Conservation (phyloP, 2,329 filamentous ascomycete genomes). For the Ophiostoma sp. region DNA sequence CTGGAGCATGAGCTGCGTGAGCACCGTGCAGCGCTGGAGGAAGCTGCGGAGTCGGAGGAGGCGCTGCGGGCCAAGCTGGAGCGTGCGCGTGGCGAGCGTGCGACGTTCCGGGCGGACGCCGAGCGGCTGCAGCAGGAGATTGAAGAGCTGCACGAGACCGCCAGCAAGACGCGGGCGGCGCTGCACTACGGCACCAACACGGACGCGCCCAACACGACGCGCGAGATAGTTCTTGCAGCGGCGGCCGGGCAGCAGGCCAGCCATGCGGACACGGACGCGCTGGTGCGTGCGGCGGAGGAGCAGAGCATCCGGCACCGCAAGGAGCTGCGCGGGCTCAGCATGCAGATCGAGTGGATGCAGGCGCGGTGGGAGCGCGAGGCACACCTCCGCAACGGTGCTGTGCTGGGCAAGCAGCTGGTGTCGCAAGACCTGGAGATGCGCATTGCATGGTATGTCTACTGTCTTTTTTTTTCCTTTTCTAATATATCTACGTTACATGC, state of each 20-base stretch:
- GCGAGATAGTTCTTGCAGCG: constrained; percentile 28
- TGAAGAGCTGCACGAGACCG: constrained; percentile 41
- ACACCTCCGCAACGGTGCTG: constrained; percentile 70
- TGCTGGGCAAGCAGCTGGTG: constrained; percentile 83
- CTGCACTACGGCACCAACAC: constrained; percentile 27
- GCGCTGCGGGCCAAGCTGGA: constrained; percentile 63
- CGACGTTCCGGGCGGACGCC: constrained; percentile 48
- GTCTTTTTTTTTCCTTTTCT: constrained; percentile 10
- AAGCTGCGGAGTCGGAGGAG: constrained; percentile 51
- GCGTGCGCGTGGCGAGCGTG: constrained; percentile 61
- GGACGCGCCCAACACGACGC: constrained; percentile 20
- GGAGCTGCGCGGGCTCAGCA: constrained; percentile 74
- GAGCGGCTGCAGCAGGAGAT: constrained; percentile 52
- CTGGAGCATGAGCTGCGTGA: constrained; percentile 68
- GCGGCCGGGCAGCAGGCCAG: constrained; percentile 30
- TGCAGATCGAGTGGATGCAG: constrained; percentile 88
- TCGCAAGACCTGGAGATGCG: constrained; percentile 74
- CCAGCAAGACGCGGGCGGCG: constrained; percentile 35
- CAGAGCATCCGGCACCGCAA: constrained; percentile 65
- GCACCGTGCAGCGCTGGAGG: constrained; percentile 60
- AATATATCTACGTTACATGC: not conserved
- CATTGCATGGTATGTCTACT: constrained; percentile 75
- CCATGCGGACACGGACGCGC: constrained; percentile 51
- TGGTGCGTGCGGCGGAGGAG: constrained; percentile 52
- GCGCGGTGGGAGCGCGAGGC: constrained; percentile 76